Evolutionary conservation across 1,139 yeast species (phyloP).

Genomic region (Hyphopichia pseudoburtonii): DNA sequence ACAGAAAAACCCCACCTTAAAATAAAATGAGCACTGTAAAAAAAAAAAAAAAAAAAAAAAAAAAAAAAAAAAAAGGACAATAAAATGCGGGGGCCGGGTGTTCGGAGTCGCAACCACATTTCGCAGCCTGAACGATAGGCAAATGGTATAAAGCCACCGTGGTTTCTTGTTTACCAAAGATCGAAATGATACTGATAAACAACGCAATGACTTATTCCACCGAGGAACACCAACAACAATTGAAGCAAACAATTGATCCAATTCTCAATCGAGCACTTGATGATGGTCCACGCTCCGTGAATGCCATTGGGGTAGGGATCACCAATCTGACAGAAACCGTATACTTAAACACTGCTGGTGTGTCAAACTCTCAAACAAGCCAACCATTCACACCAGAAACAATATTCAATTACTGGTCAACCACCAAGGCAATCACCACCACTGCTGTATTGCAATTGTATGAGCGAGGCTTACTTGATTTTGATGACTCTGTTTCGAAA

Average conservation of each 20-base stretch:
- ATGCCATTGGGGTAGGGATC: constrained; percentile 16
- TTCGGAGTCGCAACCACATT: too few relatives aligned
- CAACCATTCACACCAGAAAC: constrained; percentile 9
- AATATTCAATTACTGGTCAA: constrained; percentile 11
- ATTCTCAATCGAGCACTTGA: constrained; percentile 3
- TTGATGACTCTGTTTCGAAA: constrained; percentile 19
- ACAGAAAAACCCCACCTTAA: too few relatives aligned
- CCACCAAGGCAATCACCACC: constrained; percentile 18
- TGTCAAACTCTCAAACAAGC: constrained; percentile 4
- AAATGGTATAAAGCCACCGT: too few relatives aligned
- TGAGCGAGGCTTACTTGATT: constrained; percentile 18
- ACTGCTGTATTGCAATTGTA: constrained; percentile 18
- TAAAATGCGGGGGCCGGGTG: too few relatives aligned
- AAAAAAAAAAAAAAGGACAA: too few relatives aligned
- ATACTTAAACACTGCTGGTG: constrained; percentile 14
- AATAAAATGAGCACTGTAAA: too few relatives aligned
- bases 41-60: too few relatives aligned
- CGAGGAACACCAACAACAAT: too few relatives aligned
- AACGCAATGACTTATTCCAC: too few relatives aligned
- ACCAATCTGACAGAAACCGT: constrained; percentile 13
- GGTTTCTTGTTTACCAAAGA: too few relatives aligned
- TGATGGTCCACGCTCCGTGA: constrained; percentile 4
- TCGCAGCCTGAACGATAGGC: too few relatives aligned
- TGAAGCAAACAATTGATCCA: constrained; percentile 1
- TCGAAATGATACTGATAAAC: too few relatives aligned